Conservation (phyloP, 306 rosid genomes). For the Hippophae rhamnoides region DNA sequence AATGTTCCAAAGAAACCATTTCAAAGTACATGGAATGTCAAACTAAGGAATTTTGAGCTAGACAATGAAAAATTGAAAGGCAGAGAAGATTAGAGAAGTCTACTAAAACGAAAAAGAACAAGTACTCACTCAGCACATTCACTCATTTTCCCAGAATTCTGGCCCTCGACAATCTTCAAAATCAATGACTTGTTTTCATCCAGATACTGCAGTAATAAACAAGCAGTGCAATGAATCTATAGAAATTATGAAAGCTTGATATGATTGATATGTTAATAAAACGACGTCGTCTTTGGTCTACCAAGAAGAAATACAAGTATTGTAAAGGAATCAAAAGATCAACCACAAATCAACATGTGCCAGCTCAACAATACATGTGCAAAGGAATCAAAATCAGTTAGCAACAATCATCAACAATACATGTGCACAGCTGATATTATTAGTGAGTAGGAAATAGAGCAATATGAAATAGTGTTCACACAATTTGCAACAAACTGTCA, state of each 20-base stretch:
- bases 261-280: too few species aligned
- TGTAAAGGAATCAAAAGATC: too few species aligned
- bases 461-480: too few species aligned
- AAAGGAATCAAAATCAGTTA: too few species aligned
- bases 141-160: slow-evolving; percentile 76
- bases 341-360: too few species aligned
- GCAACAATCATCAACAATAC: too few species aligned
- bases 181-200: slow-evolving; percentile 99
- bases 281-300: too few species aligned
- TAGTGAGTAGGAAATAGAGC: too few species aligned
- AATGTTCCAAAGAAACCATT: neutral
- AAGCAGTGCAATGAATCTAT: slow-evolving; percentile 8
- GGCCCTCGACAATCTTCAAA: slow-evolving; percentile 98
- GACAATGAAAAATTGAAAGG: slow-evolving; percentile 5
- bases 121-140: slow-evolving; percentile 95
- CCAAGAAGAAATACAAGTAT: too few species aligned
- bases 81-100: neutral
- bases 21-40: neutral
- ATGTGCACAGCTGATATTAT: too few species aligned
- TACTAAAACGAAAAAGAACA: neutral
- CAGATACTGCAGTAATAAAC: slow-evolving; percentile 59
- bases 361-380: too few species aligned
- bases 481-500: too few species aligned
- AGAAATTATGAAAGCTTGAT: neutral
- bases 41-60: neutral